Evolutionary conservation across 2,329 filamentous ascomycete genomes (phyloP), one percentile per base, ranked within the genome.

Genomic region (Diaporthe eres): DNA sequence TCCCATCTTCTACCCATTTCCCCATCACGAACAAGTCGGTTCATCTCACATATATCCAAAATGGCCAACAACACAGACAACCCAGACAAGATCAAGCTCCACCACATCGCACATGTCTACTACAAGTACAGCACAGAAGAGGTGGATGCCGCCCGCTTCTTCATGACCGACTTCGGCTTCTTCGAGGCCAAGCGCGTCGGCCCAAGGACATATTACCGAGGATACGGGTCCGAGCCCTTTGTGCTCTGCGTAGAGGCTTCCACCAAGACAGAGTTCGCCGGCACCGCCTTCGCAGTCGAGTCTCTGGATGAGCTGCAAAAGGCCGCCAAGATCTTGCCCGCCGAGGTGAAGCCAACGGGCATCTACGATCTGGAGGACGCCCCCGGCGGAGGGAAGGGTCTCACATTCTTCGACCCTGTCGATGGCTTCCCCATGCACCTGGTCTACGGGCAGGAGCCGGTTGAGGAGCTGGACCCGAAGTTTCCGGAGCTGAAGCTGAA

Each of bases 161-260:
- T 89, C 80, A 80, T 87, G n/a, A 77, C 82, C 5, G 87, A 89
- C 81, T 89, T 89, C 77, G 88, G 88, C 76, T 87, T 89, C 80
- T 81, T 79, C 53, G 83, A 86, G 78, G 80, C 81, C 13, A 83
- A 84, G 76, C 81, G 80, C 71, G 78, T 81, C 3, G 85, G 84
- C 39, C 83, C 87, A 61, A 86, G 83, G 74, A 88, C 89, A 44
- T 93, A 90, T 84, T 92, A 88, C 81, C 88, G 90, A 55, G 91
- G 91, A 25, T 92, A 92, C 79, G 90, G 91, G 19, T 83, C 83
- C 9, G 90, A 92, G 78, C 90, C 90, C 17, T 92, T 90, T 80
- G 84, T 92, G 3, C 86, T 92, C 60, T 91, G 89, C 77, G 87
- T 90, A 65, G 85, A 86, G 75, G 84, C 85, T 68, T 86, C 88